Conservation (phyloP, 2,329 filamentous ascomycete genomes). For the Colletotrichum sp. region DNA sequence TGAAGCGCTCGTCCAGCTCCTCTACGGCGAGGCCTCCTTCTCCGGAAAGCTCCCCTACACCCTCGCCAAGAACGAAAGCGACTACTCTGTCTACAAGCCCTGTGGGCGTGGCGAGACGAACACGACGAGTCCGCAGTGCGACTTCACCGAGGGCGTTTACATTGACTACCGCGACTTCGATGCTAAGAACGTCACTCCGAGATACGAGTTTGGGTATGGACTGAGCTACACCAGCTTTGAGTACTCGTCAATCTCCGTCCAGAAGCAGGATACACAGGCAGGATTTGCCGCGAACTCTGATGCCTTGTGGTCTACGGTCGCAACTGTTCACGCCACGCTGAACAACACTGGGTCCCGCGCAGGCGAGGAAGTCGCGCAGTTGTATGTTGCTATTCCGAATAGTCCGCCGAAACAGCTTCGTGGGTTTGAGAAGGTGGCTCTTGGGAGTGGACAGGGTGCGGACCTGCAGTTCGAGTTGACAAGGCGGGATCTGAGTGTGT, state of each 20-base stretch:
- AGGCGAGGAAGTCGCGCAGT: conserved; percentile 53
- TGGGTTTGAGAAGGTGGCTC: conserved; percentile 53
- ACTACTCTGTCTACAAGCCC: conserved; percentile 45
- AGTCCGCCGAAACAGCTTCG: conserved; percentile 63
- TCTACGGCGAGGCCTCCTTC: conserved; percentile 62
- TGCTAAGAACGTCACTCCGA: conserved; percentile 48
- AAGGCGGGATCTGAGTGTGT: conserved; percentile 69
- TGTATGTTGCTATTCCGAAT: conserved; percentile 51
- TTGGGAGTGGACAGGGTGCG: conserved; percentile 17
- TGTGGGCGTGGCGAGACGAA: conserved; percentile 27
- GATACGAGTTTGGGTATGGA: conserved; percentile 63
- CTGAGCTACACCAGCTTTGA: conserved; percentile 60
- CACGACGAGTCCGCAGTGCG: conserved; percentile 44
- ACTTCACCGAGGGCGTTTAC: conserved; percentile 57
- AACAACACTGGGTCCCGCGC: conserved; percentile 45
- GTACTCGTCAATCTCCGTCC: conserved; percentile 47
- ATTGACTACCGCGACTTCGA: conserved; percentile 63
- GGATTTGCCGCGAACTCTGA: conserved; percentile 43
- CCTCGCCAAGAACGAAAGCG: conserved; percentile 58
- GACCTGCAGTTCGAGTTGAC: conserved; percentile 59
- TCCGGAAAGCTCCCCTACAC: conserved; percentile 68
- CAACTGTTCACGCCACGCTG: conserved; percentile 41
- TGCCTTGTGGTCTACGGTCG: conserved; percentile 53
- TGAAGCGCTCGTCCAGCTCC: conserved; percentile 55
- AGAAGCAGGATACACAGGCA: conserved; percentile 24